Base-by-base conservation (phyloP, 2,329 filamentous ascomycete species). In the Onygenales sp. region DNA sequence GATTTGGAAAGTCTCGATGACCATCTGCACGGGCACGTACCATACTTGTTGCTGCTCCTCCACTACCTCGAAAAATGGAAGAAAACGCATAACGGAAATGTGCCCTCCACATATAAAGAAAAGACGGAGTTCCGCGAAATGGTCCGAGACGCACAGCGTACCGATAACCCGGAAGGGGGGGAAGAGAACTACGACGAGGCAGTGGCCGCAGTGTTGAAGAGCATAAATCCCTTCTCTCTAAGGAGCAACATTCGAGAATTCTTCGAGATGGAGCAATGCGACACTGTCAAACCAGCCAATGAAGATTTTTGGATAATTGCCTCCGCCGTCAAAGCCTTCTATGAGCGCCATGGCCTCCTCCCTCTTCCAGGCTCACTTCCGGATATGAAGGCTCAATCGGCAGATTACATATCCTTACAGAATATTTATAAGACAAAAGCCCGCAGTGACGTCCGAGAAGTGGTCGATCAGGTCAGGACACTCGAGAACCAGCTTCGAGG, bases 171-270 rank as follows among this genome's bases (percentile, higher is more conserved):
- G 0, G 90, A 95, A 67, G 91, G 90, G 45, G 88, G 87, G 54
- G 93, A 98, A 66, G 93, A 98, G 73, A 98, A 98, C 69, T 98
- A 90, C 64, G 89, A 96, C 56, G 93, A 98, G 70, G 94, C 93
- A 3, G 83, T 85, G 45, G 84, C 83, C 11, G 89, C 91, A 5
- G 90, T 97, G 1, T 77, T 97, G 63, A 95, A 95, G 69, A 87
- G 86, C n/a, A 75, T 98, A 35, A 84, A 85, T 43, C 73, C 77
- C 14, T 83, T 85, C 45, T 80, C 79, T 31, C 69, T 94, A 17
- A 83, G 86, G 42, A 81, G 81, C 44, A 80, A 83, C 2, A 78
- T 95, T 42, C 82, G 80, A 57, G 84, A 92, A 58, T 83, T 97
- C 7, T 92, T 98, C 64, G 79, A 85, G 39, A 84, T 91, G 63